phyloP scores from a whole-genome alignment of 257 asterid species.

The Knoxia roxburghii region DNA sequence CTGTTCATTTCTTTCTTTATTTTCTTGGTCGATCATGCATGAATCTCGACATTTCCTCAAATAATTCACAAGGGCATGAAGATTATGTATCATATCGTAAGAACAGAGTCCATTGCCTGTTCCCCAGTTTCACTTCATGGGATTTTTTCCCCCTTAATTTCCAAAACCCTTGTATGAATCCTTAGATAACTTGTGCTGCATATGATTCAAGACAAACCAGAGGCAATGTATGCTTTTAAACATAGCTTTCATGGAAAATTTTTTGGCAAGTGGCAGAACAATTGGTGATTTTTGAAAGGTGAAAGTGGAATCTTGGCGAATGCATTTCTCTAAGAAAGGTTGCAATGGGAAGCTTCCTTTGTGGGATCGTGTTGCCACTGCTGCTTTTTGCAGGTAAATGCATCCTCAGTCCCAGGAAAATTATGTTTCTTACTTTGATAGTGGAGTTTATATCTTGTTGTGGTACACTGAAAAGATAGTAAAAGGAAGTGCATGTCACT shows the following conservation, averaged over 20 bases:
- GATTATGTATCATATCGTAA: not conserved
- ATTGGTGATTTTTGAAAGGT: not conserved
- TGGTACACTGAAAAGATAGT: too few relatives aligned
- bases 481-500: not conserved
- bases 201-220: not conserved
- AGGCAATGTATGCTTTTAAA: not conserved
- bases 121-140: not conserved
- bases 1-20: not conserved
- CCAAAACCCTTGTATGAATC: not conserved
- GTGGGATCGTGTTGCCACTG: conserved; percentile 14
- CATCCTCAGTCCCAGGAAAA: not conserved
- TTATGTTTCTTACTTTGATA: not conserved
- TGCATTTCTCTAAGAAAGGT: conserved; percentile 1
- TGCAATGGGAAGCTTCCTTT: conserved; percentile 13
- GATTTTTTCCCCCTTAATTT: not conserved
- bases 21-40: not conserved
- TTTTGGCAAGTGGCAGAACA: not conserved
- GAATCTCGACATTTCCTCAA: not conserved
- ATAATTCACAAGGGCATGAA: not conserved
- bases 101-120: not conserved
- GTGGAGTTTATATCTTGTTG: not conserved
- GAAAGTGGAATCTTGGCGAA: conserved; percentile 3
- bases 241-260: not conserved
- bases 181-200: not conserved
- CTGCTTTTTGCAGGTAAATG: conserved; percentile 20